Base-by-base conservation (phyloP, 495 filamentous ascomycete species). In the Aspergillus sclerotioniger region DNA sequence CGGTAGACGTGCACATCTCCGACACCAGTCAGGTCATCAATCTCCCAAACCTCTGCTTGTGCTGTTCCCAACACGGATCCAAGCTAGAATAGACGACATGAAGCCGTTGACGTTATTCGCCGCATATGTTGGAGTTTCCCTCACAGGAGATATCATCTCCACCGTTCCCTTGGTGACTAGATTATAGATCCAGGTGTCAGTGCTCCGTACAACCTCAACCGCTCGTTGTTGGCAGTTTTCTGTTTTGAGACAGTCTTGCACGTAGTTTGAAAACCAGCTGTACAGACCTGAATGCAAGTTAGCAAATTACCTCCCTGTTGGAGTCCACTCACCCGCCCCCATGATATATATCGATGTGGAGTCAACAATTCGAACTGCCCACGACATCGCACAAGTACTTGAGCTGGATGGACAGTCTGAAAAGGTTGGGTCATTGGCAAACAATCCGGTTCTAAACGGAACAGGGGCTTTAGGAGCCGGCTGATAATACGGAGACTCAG, bases 121-220 rank as follows among this genome's bases (percentile, higher is more conserved):
- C 0, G 63, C 64, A 5, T 61, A 53, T 20, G 65, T 67, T 0
- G 54, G 25, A 6, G 6, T 39, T 9, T 61, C 63, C 19, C 53
- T 48, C 5, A 49, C 44, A 0, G 62, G 61, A 50, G 54, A 84
- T 48, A 95, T 71, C 87, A 92, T 91, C 65, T 86, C 88, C 10
- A 79, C 77, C 12, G 81, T 78, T 15, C 84, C 90, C 72, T 91
- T 90, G 32, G 91, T 94, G 71, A 80, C 87, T 25, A 93, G 59
- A 25, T 83, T 89, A 64, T 83, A 90, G n/a, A 92, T 62, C 62
- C 83, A 80, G 43, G 91, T 73, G 21, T 76, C 76, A 39, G 77
- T 77, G 58, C 69, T 71, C 6, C 69, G 62, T 31, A 57, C 43
- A 19, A 71, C 60, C 16, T 71, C 52, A 15, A 75, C 55, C 12